Base-by-base conservation (phyloP, 108 stramenopile species). In the Skeletonema tropicum region DNA sequence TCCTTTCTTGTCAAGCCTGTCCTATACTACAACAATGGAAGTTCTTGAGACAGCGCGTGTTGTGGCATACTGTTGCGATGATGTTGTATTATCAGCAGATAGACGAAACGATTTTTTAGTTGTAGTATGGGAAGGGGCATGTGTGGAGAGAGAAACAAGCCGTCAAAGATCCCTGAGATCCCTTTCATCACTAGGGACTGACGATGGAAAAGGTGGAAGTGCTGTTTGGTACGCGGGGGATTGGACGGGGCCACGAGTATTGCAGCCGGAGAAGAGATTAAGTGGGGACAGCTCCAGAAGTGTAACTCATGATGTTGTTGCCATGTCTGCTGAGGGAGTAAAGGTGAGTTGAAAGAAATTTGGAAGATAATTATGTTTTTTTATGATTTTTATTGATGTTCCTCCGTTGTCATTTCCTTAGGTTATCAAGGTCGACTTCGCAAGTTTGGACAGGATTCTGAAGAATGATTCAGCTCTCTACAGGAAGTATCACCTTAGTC, bases 121-220 rank as follows among this genome's bases (percentile, higher is more conserved):
- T 49, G 91, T 94, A 4, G 88, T 94, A 1, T 94, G 93, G 93
- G 93, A 94, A 77, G 93, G 93, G 33, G 90, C 93, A 25, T 94
- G 93, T 69, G 81, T 91, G 48, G 93, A 94, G 71, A 76, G 81
- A 39, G 75, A 90, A 45, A 45, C 35, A 21, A 65, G n/a, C 15
- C 48, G 45, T 21, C 70, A 29, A 42, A 64, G 14, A 3, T 61
- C 64, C 57, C 12, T 41, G 2, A 64, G 14, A 3, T 61, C 64
- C 57, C 12, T 41, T 6, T 59, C 59, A 10, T 77, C 38, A 45
- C 0, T 9, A 2, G 17, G 57, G 38, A 21, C 23, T n/a, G 57
- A 41, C 17, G 68, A 57, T 41, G 77, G 70, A 5, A 26, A 26
- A 14, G 64, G 38, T 23, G 36, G 73, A 57, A 41, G 21, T 15